Percentiles rank a stretch among this genome's conserved stretches.
Evolutionary conservation across 345 rosid species (phyloP).

Genomic region (Diplotaxis tenuifolia): DNA sequence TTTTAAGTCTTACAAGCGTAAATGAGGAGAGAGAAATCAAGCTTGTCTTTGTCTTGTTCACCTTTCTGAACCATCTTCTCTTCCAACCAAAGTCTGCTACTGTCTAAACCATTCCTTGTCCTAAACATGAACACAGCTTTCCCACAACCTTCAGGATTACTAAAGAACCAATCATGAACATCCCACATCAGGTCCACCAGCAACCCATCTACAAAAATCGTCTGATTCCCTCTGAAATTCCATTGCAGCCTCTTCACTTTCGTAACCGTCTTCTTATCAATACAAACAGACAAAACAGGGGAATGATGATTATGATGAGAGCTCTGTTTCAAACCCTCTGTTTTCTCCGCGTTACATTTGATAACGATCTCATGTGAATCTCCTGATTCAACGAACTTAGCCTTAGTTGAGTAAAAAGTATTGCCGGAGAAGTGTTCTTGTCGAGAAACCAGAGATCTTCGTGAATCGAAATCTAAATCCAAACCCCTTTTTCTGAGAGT

Average conservation of each 20-base stretch:
- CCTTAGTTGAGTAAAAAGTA: constrained; percentile 62
- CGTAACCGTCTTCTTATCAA: constrained; percentile 72
- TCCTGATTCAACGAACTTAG: constrained; percentile 57
- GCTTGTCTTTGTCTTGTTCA: constrained; percentile 52
- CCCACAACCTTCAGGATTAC: constrained; percentile 39
- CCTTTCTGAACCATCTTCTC: constrained; percentile 57
- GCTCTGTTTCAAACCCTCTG: constrained; percentile 49
- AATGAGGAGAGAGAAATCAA: constrained; percentile 76
- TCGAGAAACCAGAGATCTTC: constrained; percentile 48
- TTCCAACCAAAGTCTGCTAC: constrained; percentile 67
- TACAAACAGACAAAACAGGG: constrained; percentile 59
- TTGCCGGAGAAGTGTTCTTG: constrained; percentile 77
- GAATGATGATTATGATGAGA: constrained; percentile 12
- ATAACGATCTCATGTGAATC: constrained; percentile 63
- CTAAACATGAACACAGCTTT: constrained; percentile 87
- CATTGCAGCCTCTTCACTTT: constrained; percentile 80
- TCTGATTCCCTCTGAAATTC: constrained; percentile 42
- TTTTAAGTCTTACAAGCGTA: constrained; percentile 57
- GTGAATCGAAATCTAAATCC: constrained; percentile 8
- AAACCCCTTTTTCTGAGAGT: constrained; percentile 36
- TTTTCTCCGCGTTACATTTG: constrained; percentile 54
- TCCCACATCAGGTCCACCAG: constrained; percentile 91
- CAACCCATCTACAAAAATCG: constrained; percentile 74
- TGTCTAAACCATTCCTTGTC: constrained; percentile 71
- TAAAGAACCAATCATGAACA: constrained; percentile 89